Base-by-base conservation (phyloP, 148 eudicot genomes). In the Chenopodium formosanum region DNA sequence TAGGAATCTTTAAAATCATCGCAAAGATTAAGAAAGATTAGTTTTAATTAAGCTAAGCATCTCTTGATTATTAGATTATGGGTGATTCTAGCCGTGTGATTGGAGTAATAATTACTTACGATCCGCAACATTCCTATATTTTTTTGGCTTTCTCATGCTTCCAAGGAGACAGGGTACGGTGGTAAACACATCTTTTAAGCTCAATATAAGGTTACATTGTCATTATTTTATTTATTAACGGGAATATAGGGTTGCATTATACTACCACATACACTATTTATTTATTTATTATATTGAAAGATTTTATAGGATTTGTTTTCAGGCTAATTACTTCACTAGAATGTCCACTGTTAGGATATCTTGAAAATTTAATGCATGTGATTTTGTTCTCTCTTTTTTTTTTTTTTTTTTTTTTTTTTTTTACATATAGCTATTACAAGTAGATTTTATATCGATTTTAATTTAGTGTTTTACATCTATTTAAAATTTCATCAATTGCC, bases 121-220 rank as follows among this genome's bases (percentile, higher is more conserved):
- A 64, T 68, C 23, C 79, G 73, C 76, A 32, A 69, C 79, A 50
- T 82, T 47, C 69, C 76, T 53, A n/a, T 34, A 37, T 0, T 66
- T 11, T 34, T 56, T 58, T 4, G 77, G 77, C 77, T 82, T 77
- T 70, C 70, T 78, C 81, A 70, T 34, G 75, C 65, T 27, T 82
- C 81, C 80, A 77, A 82, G 75, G 77, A 82, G 81, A 27, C 84
- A 25, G 75, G 76, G 29, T 70, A 13, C 56, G 3, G 12, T 11
- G 9, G 27, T 25, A 68, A 58, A 23, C 25, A 69, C 68, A 73
- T 71, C 84, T 82, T 62, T 37, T 78, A 9, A 77, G 32, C 77
- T 77, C 29, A 14, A n/a, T 32, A 22, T 77, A 82, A 67, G 84
- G 84, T 72, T 82, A 40, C 70, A 3, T 62, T 58, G 22, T 1